A percentile compares a stretch with the other conserved stretches of the same genome.
These are phyloP conservation scores for Penicillium sp. DNA, from an alignment of 2,329 filamentous ascomycete genomes.

Conservation along the genomic window DNA sequence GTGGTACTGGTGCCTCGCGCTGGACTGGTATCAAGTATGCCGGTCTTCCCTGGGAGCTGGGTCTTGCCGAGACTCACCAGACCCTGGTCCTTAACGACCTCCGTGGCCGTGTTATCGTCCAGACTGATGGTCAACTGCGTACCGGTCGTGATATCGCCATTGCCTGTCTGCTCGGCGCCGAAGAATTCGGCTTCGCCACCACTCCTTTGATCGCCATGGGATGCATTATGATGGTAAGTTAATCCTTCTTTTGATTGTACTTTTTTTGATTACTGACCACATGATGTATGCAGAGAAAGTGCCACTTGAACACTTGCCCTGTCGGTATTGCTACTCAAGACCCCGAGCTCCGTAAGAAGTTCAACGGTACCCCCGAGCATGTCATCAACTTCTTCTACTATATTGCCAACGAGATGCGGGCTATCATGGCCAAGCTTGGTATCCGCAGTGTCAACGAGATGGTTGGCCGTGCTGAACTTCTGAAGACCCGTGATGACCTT, in stretches of 20 bases:
- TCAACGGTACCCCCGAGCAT: conserved; percentile 85
- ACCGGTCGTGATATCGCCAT: conserved; percentile 93
- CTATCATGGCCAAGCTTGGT: conserved; percentile 93
- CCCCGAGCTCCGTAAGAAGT: conserved; percentile 89
- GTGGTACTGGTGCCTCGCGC: conserved; percentile 90
- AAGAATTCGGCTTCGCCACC: conserved; percentile 96
- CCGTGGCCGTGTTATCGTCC: conserved; percentile 88
- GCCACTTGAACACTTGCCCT: conserved; percentile 67
- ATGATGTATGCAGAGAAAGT: conserved; percentile 11
- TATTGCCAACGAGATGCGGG: conserved; percentile 87
- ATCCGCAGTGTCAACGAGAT: conserved; percentile 96
- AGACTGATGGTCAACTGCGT: conserved; percentile 90
- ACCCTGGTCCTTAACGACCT: conserved; percentile 93
- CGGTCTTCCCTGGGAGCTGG: conserved; percentile 91
- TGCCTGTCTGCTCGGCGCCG: conserved; percentile 90
- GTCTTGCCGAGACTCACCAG: conserved; percentile 94
- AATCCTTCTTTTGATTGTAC: no score
- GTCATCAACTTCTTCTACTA: conserved; percentile 99
- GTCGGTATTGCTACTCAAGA: conserved; percentile 96
- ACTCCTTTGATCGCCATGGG: conserved; percentile 94
- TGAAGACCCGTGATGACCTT: conserved; percentile 83
- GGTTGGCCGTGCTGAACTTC: conserved; percentile 84
- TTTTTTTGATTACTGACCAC: no score
- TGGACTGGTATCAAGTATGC: conserved; percentile 98
- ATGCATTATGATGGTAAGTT: conserved; percentile 77